Evolutionary conservation across 2,329 filamentous ascomycete species (phyloP).

Genomic region (Pyrenophora graminea): DNA sequence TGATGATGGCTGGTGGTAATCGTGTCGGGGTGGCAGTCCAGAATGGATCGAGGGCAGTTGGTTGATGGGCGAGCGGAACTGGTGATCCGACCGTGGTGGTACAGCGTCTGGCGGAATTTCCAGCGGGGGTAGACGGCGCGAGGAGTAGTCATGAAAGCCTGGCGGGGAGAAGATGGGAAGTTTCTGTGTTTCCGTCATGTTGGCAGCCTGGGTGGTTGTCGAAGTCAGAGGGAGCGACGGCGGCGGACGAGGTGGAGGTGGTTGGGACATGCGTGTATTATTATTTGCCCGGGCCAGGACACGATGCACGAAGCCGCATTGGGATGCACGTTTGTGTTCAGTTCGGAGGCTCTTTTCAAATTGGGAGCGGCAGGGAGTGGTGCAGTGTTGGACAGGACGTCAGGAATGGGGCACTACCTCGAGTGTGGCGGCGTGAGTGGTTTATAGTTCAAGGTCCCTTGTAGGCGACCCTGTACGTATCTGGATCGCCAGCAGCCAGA

Average conservation of each 20-base stretch:
- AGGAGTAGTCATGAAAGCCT: slow-evolving; percentile 46
- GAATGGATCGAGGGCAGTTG: slow-evolving; percentile 45
- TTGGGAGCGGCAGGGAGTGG: slow-evolving; percentile 44
- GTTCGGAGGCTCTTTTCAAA: slow-evolving; percentile 42
- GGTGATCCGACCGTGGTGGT: slow-evolving; percentile 45
- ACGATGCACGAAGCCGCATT: slow-evolving; percentile 49
- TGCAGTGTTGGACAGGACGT: slow-evolving; percentile 46
- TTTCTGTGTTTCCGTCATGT: slow-evolving; percentile 54
- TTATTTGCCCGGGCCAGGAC: slow-evolving; percentile 48
- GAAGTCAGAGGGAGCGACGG: slow-evolving; percentile 50
- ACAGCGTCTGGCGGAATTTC: slow-evolving; percentile 46
- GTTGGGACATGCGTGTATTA: slow-evolving; percentile 52
- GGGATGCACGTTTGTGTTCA: slow-evolving; percentile 42
- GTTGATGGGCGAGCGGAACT: slow-evolving; percentile 46
- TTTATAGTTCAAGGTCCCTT: slow-evolving; percentile 43
- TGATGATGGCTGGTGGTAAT: slow-evolving; percentile 30
- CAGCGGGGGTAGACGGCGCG: slow-evolving; percentile 47
- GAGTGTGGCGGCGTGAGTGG: slow-evolving; percentile 46
- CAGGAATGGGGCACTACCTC: slow-evolving; percentile 46
- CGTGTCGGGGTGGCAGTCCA: slow-evolving; percentile 36
- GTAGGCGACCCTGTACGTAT: slow-evolving; percentile 43
- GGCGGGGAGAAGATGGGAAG: slow-evolving; percentile 48
- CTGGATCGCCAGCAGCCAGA: slow-evolving; percentile 47
- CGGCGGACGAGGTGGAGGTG: slow-evolving; percentile 46
- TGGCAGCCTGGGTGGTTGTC: slow-evolving; percentile 38